phyloP scores from a whole-genome alignment of 139 green algal genomes.

The Chlamydomonas asymmetrica region DNA sequence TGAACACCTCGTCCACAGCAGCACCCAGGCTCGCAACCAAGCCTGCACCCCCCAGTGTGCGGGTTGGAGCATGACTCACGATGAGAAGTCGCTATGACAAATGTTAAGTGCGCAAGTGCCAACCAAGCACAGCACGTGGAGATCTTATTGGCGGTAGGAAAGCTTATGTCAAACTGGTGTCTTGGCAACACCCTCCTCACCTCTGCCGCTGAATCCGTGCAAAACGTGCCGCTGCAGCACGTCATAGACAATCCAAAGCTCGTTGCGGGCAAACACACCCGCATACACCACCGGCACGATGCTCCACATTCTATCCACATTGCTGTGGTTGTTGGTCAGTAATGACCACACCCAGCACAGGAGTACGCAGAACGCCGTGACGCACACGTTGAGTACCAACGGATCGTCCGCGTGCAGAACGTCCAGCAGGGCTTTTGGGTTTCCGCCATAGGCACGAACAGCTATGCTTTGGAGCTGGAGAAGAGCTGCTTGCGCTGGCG shows the following conservation, averaged over 20 bases:
- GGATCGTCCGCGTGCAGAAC: not conserved
- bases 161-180: too few species aligned
- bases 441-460: not conserved
- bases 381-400: not conserved
- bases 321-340: not conserved
- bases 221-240: too few species aligned
- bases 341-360: slow-evolving; percentile 7
- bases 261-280: slow-evolving; percentile 3
- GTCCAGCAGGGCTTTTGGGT: not conserved
- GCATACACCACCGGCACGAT: slow-evolving; percentile 20
- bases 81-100: too few species aligned
- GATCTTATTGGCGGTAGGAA: too few species aligned
- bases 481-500: not conserved
- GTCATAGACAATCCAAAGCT: slow-evolving; percentile 7
- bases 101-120: too few species aligned
- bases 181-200: not conserved
- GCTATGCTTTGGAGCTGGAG: not conserved
- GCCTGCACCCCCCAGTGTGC: not conserved
- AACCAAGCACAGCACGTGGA: too few species aligned
- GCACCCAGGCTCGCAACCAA: not conserved
- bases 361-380: not conserved
- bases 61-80: too few species aligned
- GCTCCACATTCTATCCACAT: slow-evolving; percentile 21
- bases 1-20: not conserved
- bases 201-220: too few species aligned